These are phyloP conservation scores for Penicillium argentinense DNA, from an alignment of 495 filamentous ascomycete species.

Conservation along the genomic window DNA sequence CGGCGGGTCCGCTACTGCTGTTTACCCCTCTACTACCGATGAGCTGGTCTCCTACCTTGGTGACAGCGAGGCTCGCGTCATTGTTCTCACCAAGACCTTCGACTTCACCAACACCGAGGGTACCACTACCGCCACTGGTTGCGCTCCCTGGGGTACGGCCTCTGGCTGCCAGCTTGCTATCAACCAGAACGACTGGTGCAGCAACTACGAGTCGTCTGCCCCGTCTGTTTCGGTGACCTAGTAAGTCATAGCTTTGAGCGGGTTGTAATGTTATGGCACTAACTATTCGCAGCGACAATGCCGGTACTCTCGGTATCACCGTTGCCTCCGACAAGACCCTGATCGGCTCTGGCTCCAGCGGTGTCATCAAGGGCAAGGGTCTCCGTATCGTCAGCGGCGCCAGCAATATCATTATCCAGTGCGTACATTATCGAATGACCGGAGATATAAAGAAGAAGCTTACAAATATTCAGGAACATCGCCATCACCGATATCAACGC, in stretches of 20 bases:
- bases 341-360: slow-evolving; percentile 36
- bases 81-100: slow-evolving; percentile 41
- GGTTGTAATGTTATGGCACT: background rate
- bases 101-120: slow-evolving; percentile 48
- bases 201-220: slow-evolving; percentile 38
- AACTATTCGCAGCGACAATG: slow-evolving; percentile 32
- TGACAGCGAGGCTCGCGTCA: slow-evolving; percentile 36
- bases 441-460: background rate
- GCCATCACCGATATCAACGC: slow-evolving; percentile 49
- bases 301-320: slow-evolving; percentile 43
- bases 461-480: slow-evolving; percentile 34
- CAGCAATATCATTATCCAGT: slow-evolving; percentile 50
- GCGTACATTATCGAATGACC: too few relatives aligned
- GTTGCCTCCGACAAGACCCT: slow-evolving; percentile 48
- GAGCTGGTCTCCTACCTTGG: slow-evolving; percentile 47
- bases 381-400: slow-evolving; percentile 45
- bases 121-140: slow-evolving; percentile 42
- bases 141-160: slow-evolving; percentile 45
- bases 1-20: slow-evolving; percentile 37
- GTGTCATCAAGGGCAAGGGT: slow-evolving; percentile 46
- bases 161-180: slow-evolving; percentile 53
- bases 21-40: slow-evolving; percentile 37
- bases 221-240: slow-evolving; percentile 41
- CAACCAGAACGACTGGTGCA: slow-evolving; percentile 51
- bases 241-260: slow-evolving; percentile 2